Conservation (phyloP, 83 land plant species). For the Larix sibirica region DNA sequence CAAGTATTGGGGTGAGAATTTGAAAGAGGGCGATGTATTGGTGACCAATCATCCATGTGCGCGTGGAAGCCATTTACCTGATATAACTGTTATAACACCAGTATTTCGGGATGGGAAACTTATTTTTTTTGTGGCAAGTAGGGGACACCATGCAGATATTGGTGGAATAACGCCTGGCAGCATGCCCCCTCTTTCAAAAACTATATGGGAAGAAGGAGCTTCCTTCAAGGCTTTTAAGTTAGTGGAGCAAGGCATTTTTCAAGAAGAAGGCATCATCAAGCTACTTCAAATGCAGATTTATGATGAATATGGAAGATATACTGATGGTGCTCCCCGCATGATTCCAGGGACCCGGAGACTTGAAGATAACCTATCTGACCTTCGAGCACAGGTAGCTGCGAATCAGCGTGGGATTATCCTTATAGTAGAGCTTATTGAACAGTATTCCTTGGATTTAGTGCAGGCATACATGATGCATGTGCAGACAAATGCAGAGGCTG, state of each 20-base stretch:
- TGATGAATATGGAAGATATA: not conserved
- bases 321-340: conserved; percentile 3
- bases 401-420: conserved; percentile 95
- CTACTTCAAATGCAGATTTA: conserved; percentile 56
- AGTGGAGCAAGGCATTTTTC: conserved; percentile 87
- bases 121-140: conserved; percentile 96
- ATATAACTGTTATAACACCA: conserved; percentile 97
- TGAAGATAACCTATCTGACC: conserved; percentile 97
- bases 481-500: conserved; percentile 94
- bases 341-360: conserved; percentile 94
- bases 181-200: conserved; percentile 99
- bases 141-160: conserved; percentile 99
- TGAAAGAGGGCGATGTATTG: conserved; percentile 94
- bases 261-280: conserved; percentile 89
- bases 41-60: conserved; percentile 98
- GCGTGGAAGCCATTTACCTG: conserved; percentile 99
- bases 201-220: conserved; percentile 98
- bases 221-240: conserved; percentile 97
- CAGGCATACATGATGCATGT: conserved; percentile 97
- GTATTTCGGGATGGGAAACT: conserved; percentile 79
- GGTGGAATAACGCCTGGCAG: conserved; percentile 99
- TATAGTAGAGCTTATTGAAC: conserved; percentile 89
- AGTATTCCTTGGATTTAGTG: conserved; percentile 87
- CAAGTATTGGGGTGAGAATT: conserved; percentile 80
- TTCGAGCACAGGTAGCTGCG: conserved; percentile 97